These are phyloP conservation scores for Globisporangium cystogenes DNA, from an alignment of 352 stramenopile genomes.

Conservation along the genomic window DNA sequence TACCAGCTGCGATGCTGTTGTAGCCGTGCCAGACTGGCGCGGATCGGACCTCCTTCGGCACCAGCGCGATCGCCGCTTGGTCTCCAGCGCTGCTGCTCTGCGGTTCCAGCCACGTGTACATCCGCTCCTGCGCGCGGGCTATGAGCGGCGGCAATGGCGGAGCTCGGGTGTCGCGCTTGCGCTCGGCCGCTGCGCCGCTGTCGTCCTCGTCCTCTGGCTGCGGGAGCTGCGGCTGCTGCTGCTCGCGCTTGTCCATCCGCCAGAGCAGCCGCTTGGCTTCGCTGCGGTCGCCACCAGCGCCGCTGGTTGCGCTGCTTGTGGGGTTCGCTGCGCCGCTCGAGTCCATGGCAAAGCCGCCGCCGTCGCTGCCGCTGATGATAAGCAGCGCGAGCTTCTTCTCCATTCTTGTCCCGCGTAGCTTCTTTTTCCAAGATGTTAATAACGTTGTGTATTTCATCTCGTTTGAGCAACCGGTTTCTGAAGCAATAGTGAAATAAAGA, in stretches of 20 bases:
- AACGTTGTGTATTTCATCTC: no score
- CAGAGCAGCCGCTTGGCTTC: neutral
- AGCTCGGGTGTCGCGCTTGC: neutral
- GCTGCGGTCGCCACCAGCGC: neutral
- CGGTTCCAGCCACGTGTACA: constrained; percentile 2
- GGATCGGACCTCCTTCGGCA: constrained; percentile 7
- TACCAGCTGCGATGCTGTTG: neutral
- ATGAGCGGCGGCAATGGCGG: neutral
- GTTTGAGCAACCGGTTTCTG: no score
- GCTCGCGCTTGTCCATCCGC: constrained; percentile 2
- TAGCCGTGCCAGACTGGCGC: constrained; percentile 3
- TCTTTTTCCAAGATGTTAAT: no score
- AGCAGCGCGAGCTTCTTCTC: neutral
- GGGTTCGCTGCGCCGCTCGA: no score
- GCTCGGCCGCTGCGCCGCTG: neutral
- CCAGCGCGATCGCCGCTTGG: neutral
- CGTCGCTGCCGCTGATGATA: neutral
- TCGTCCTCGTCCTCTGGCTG: constrained; percentile 4
- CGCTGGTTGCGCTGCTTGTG: no score
- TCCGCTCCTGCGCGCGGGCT: neutral
- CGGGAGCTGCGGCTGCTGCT: neutral
- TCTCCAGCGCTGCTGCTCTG: neutral
- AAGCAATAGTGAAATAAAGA: no score
- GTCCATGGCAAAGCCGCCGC: no score
- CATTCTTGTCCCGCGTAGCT: neutral